These are phyloP conservation scores for Mycena capillaripes DNA, from an alignment of 768 basidiomycete genomes.

Conservation along the genomic window DNA sequence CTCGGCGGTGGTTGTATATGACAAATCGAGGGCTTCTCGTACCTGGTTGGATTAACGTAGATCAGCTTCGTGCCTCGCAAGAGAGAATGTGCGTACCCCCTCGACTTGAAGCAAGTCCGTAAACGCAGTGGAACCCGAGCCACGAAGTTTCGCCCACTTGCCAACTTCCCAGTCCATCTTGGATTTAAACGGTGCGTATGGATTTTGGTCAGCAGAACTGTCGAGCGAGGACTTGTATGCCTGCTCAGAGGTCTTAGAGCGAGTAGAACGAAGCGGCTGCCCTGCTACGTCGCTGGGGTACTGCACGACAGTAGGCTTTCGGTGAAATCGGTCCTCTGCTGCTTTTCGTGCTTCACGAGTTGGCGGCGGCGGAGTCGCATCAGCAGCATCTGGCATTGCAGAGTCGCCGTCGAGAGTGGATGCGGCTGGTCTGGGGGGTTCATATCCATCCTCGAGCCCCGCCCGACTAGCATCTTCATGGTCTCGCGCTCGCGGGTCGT, in stretches of 20 bases:
- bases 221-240: neutral
- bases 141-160: neutral
- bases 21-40: neutral
- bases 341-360: neutral
- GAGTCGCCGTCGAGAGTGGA: neutral
- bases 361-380: neutral
- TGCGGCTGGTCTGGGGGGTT: neutral
- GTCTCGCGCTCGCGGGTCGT: neutral
- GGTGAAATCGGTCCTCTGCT: neutral
- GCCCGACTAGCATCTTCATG: neutral
- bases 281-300: neutral
- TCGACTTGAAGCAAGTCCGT: neutral
- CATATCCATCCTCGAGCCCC: neutral
- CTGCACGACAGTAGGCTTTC: neutral
- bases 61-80: neutral
- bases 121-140: neutral
- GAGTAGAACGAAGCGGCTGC: neutral
- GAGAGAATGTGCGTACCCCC: neutral
- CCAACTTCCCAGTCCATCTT: neutral
- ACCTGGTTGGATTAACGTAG: neutral
- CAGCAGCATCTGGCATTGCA: neutral
- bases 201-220: neutral
- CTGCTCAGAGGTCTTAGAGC: neutral
- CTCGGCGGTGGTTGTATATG: neutral
- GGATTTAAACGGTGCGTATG: neutral